Conservation (phyloP, 2,329 filamentous ascomycete genomes). For the Cordyceps pruinosa region DNA sequence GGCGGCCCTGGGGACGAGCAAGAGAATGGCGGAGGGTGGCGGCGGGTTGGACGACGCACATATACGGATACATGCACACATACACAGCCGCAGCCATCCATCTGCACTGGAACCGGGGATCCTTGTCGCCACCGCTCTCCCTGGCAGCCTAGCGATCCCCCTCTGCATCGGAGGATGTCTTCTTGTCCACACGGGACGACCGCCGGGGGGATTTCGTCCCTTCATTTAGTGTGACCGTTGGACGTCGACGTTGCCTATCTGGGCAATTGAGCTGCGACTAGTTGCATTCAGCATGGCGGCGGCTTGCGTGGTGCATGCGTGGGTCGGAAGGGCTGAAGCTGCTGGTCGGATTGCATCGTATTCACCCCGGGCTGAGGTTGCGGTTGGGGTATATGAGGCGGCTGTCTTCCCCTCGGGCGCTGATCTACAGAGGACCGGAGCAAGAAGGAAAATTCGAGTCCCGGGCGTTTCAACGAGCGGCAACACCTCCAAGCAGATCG, state of each 20-base stretch:
- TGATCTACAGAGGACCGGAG: too few relatives aligned
- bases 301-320: constrained; percentile 4
- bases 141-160: not conserved
- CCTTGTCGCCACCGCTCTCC: not conserved
- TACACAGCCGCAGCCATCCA: not conserved
- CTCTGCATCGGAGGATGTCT: too few relatives aligned
- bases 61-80: too few relatives aligned
- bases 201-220: too few relatives aligned
- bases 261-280: not conserved
- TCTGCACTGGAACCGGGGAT: not conserved
- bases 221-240: not conserved
- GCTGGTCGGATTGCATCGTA: constrained; percentile 5
- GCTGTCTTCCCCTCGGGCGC: not conserved
- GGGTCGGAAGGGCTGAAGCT: not conserved
- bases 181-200: too few relatives aligned
- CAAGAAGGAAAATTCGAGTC: too few relatives aligned
- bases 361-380: not conserved
- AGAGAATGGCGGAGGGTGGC: too few relatives aligned
- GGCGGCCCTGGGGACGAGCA: too few relatives aligned
- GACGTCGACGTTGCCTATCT: not conserved
- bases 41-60: not conserved
- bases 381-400: not conserved
- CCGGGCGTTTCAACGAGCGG: too few relatives aligned
- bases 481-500: too few relatives aligned
- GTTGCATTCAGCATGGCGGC: not conserved